Base-by-base conservation (phyloP, 2,329 filamentous ascomycete genomes). In the Colletotrichum salicis region DNA sequence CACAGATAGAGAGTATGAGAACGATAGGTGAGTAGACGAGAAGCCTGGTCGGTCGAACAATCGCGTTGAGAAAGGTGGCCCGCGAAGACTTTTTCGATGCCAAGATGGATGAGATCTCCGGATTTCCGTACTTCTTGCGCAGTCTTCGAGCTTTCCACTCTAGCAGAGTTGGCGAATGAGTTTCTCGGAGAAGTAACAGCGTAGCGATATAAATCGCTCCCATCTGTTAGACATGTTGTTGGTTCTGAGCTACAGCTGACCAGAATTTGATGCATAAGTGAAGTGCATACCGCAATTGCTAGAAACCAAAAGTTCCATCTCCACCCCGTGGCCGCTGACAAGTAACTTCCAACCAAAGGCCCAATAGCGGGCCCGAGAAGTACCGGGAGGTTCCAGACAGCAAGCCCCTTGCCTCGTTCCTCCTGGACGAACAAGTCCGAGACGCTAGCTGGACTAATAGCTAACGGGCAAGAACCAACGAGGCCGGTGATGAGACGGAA, bases 261-360 rank as follows among this genome's bases (percentile, higher is more conserved):
- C n/a, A 76, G 70, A 27, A 69, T 52, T 10, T 77, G 75, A 63
- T 78, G 75, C 5, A 27, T 24, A 22, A 60, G 29, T 29, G 4
- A 4, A 29, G 37, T 78, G 2, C 81, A 84, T 1, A 35, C 41
- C 11, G 55, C 90, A 63, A 92, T 91, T 48, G 91, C 80, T 59
- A 92, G 83, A 4, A 91, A 83, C 80, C 91, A 93, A 77, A 92
- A 91, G 0, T 84, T 85, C 89, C 89, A 91, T 45, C 88, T 82
- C 86, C 90, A 92, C n/a, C 83, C 85, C 11, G 84, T 86, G 72
- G 85, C 87, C 71, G 90, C 82, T 70, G 90, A 89, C 67, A 92
- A 87, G 74, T 91, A 91, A 1, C 90, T 90, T 5, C 89, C 90
- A 29, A 86, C 78, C 6, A 82, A 75, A 1, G 81, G 81, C 0